Base-by-base conservation (phyloP, 805 yeast genomes). In the Blastobotrys mokoenaii region DNA sequence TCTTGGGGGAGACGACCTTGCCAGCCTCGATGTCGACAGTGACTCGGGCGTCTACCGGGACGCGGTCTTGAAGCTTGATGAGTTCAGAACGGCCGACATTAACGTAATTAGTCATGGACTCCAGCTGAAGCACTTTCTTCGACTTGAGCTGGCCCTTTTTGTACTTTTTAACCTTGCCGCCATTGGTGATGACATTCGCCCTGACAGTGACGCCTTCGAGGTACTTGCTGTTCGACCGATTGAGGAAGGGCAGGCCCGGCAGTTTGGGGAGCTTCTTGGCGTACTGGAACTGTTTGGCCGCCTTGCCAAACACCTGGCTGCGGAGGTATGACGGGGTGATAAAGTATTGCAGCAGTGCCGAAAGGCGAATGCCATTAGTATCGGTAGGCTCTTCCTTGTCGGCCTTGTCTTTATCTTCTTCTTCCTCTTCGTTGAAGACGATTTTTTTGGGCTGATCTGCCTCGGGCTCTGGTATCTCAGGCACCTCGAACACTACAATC, bases 321-420 rank as follows among this genome's bases (percentile, higher is more conserved):
- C 80, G 74, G 37, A 88, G 68, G 58, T 88, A 85, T 41, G 86
- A 83, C 1, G 96, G 96, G 0, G 96, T 87, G 12, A 87, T 78
- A 57, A 85, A 85, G 59, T 68, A 87, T 59, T 86, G 95, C 46
- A 88, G 65, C 34, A 88, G 67, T 1, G 80, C 69, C 1, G 90
- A 88, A 45, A 86, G 71, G 6, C 80, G 57, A 58, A 80, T 62
- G 0, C 80, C 65, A 1, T 57, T 46, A 40, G n/a, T 34, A 40
- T 36, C 35, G n/a, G 20, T 17, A 12, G 55, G 53, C 49, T 49
- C 53, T 30, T 45, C 54, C 30, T 48, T 49, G 12, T 44, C 44
- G 3, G 46, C 51, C 2, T 53, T 46, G 30, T 27, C 51, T 45
- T 22, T 22, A 22, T 22, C 57, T 35, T 34, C 46, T 27, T 40